Evolutionary conservation across 2,329 filamentous ascomycete genomes (phyloP), one percentile per base, ranked within the genome.

Genomic region (Trichocomaceae sp.): DNA sequence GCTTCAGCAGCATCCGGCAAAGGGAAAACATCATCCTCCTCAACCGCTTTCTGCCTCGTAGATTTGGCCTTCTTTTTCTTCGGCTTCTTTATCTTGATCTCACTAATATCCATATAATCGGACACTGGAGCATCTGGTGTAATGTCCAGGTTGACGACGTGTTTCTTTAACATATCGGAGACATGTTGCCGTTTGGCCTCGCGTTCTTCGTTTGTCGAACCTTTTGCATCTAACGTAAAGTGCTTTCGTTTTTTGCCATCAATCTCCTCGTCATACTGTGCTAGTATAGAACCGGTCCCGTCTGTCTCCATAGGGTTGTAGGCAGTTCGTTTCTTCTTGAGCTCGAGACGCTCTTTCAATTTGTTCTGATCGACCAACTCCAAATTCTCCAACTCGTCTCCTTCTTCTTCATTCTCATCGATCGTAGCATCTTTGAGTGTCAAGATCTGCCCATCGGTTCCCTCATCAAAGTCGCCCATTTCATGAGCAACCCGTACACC

Each of bases 201-300:
- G 17, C 80, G 75, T 47, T 85, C 77, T 61, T 88, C 85, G 13
- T 81, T 80, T 22, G 79, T 85, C 33, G 83, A 85, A 2, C 90
- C 91, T 58, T 84, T 80, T 2, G 84, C 85, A 69, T 95, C 89
- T 15, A 99, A 77, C 0, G 88, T 96, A 64, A 99, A 99, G 22
- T 82, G 81, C 68, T 95, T 96, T 54, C 80, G 77, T 74, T 95
- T 93, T 73, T 95, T 96, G 54, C 90, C 90, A 35, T 87, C 83
- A 52, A 96, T 95, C 66, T 96, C 92, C 60, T 97, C 93, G 63
- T 97, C 93, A 66, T 99, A 99, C 63, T 99, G 92, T 13, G 88
- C 83, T 42, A 99, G 75, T 22, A 99, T 84, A 5, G 81, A 80
- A 17, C 79, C 79, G 56, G 85, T 77, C 12, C 81, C 85, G 22